Evolutionary conservation across 371 early-diverging fungal species (phyloP), one percentile per base, ranked within the genome.

Genomic region (Mucor ambiguus): DNA sequence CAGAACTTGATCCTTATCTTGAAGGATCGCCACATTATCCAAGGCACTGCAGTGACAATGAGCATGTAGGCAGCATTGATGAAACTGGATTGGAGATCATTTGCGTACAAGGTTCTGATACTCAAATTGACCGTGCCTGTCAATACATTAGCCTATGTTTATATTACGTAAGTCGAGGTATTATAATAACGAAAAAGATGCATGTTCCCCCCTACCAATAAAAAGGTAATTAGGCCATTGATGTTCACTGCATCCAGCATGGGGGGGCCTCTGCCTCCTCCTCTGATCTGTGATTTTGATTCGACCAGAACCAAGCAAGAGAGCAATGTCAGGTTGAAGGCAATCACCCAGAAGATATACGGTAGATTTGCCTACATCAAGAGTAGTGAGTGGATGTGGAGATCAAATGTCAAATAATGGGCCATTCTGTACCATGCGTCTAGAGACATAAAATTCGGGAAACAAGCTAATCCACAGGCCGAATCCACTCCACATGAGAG

Each of bases 91-190:
- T 71, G 58, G 8, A 64, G n/a, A 22, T 78, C 69, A 4, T 70
- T 66, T 28, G 80, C 73, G 66, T 86, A 82, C 10, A 96, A 78
- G 2, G 96, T 95, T 65, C 89, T 74, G 11, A 91, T 73, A 7
- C 84, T 72, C 64, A 96, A 60, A 70, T 96, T 96, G 26, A 94
- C 80, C 0, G 87, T 57, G 2, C 97, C 97, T 10, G 96, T 96
- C 52, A 92, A 67, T 7, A 96, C 44, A 71, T 96, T 96, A 37
- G 93, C 96, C 87, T 56, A 62, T 35, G 8, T 37, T 49, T 28
- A 57, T 61, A 54, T 35, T 33, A 56, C 57, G 57, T 56, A 56
- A 56, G 52, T 52, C 3, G 24, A 6, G 24, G 46, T 38, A 46
- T 18, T 38, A 57, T 54, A 41, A 11, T 52, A 20, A 22, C 9